Conservation (phyloP, 176 grass and related monocot genomes). For the Carex myosuroides region DNA sequence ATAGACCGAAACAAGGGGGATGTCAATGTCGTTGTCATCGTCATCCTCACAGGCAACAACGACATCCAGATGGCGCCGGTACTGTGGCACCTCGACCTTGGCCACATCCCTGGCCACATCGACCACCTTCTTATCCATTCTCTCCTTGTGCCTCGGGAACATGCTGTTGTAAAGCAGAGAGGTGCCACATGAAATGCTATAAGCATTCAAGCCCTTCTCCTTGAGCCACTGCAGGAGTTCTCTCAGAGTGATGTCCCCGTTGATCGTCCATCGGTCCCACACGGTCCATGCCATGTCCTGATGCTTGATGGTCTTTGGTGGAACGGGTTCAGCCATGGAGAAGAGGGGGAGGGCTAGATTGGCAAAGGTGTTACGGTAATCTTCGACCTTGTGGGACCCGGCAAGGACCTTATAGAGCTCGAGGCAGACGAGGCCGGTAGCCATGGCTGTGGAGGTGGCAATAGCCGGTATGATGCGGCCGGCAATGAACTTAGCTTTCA, state of each 20-base stretch:
- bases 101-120: constrained; percentile 52
- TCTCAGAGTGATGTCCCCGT: constrained; percentile 47
- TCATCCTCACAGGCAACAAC: constrained; percentile 59
- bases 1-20: constrained; percentile 51
- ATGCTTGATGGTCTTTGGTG: constrained; percentile 60
- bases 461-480: constrained; percentile 69
- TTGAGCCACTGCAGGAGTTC: constrained; percentile 54
- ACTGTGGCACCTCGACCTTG: constrained; percentile 48
- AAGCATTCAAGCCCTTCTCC: constrained; percentile 50
- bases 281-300: constrained; percentile 62
- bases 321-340: constrained; percentile 61
- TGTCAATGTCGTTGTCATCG: constrained; percentile 52
- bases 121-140: constrained; percentile 40
- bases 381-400: constrained; percentile 47
- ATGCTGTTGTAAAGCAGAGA: constrained; percentile 62
- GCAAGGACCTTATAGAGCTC: constrained; percentile 74
- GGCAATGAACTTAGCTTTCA: constrained; percentile 80
- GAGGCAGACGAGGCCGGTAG: constrained; percentile 57
- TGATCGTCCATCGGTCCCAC: constrained; percentile 57
- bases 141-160: constrained; percentile 47
- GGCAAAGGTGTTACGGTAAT: constrained; percentile 76
- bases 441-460: constrained; percentile 72
- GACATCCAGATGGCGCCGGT: constrained; percentile 49
- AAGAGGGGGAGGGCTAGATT: constrained; percentile 64
- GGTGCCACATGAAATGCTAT: constrained; percentile 52